phyloP scores from a whole-genome alignment of 176 grass and related monocot species.

The Eremochloa ophiuroides region DNA sequence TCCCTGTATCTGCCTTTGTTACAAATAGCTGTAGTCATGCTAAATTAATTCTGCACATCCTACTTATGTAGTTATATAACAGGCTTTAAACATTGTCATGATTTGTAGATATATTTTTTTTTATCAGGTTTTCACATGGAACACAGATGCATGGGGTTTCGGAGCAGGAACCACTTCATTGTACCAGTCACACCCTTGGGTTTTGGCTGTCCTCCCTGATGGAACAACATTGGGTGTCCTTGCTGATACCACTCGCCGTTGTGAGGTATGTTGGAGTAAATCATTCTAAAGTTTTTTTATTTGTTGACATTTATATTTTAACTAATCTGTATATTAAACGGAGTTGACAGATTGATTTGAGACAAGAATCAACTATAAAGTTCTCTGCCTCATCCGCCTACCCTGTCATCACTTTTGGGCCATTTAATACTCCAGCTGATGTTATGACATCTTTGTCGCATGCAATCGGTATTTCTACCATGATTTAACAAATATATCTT shows the following conservation, averaged over 20 bases:
- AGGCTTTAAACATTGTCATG: neutral
- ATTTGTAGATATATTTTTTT: neutral
- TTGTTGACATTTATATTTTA: neutral
- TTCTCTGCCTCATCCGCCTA: slow-evolving; percentile 56
- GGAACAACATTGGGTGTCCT: slow-evolving; percentile 77
- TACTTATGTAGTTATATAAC: neutral
- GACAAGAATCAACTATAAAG: slow-evolving; percentile 56
- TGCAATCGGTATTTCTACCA: slow-evolving; percentile 68
- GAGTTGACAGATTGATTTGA: slow-evolving; percentile 66
- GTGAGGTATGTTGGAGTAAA: slow-evolving; percentile 50
- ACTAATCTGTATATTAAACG: neutral
- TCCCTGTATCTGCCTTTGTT: neutral
- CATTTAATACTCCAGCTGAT: slow-evolving; percentile 66
- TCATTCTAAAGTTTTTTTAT: neutral
- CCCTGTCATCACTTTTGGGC: slow-evolving; percentile 84
- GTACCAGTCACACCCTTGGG: slow-evolving; percentile 96
- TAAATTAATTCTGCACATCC: neutral
- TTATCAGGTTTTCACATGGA: slow-evolving; percentile 89
- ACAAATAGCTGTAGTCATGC: neutral
- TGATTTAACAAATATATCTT: neutral
- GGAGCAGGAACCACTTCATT: slow-evolving; percentile 77
- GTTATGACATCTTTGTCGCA: slow-evolving; percentile 65
- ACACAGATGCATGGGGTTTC: slow-evolving; percentile 90
- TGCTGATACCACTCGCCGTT: slow-evolving; percentile 78
- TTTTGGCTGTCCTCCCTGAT: slow-evolving; percentile 83